Percentiles rank a stretch among this genome's conserved stretches.
Evolutionary conservation across 176 grass and related monocot genomes (phyloP).

Genomic region (Triticum turgidum): DNA sequence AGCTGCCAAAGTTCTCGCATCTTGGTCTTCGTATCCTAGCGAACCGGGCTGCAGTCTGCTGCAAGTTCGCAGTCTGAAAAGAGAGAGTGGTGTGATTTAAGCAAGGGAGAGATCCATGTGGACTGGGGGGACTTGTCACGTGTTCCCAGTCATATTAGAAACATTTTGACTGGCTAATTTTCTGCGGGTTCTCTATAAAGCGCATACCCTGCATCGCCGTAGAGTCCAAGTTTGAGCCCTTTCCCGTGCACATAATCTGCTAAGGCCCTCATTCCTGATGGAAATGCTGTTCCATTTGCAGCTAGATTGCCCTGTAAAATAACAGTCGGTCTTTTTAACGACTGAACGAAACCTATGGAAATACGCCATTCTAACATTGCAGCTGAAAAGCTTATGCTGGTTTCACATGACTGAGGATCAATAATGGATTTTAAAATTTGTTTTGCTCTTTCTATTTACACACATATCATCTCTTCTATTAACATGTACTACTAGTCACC

Average conservation of each 20-base stretch:
- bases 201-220: slow-evolving; percentile 45
- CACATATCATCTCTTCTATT: not conserved
- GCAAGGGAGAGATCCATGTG: not conserved
- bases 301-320: slow-evolving; percentile 38
- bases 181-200: not conserved
- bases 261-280: slow-evolving; percentile 45
- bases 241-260: slow-evolving; percentile 54
- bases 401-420: not conserved
- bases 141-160: not conserved
- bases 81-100: not conserved
- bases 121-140: not conserved
- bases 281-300: slow-evolving; percentile 42
- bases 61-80: slow-evolving; percentile 41
- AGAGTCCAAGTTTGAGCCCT: slow-evolving; percentile 50
- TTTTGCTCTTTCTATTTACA: not conserved
- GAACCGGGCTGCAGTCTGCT: slow-evolving; percentile 56
- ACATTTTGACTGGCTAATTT: not conserved
- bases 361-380: not conserved
- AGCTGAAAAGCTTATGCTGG: not conserved
- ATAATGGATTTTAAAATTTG: not conserved
- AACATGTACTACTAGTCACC: slow-evolving; percentile 14
- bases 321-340: not conserved
- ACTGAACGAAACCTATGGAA: not conserved
- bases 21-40: slow-evolving; percentile 50
- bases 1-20: slow-evolving; percentile 35